These are phyloP conservation scores for Pythium chondricola DNA, from an alignment of 352 stramenopile species.

Conservation along the genomic window DNA sequence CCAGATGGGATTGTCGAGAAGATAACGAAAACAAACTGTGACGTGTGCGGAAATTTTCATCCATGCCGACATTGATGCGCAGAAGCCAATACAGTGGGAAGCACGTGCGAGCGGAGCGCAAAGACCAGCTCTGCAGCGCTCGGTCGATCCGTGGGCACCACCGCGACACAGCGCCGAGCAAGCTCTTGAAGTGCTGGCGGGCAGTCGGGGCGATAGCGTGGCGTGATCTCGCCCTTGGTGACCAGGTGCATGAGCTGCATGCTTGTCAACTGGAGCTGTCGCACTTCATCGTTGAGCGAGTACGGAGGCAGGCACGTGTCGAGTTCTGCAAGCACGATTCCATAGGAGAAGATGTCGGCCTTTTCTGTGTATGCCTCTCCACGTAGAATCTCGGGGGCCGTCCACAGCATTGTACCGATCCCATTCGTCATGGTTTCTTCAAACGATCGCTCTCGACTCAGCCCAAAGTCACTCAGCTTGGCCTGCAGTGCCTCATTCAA, in stretches of 20 bases:
- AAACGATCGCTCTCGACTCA: conserved; percentile 43
- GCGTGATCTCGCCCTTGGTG: conserved; percentile 33
- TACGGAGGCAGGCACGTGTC: conserved; percentile 56
- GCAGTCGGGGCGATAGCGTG: conserved; percentile 32
- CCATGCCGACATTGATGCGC: too few species aligned
- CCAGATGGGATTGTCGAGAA: too few species aligned
- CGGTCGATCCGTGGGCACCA: conserved; percentile 29
- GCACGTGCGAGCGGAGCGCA: conserved; percentile 28
- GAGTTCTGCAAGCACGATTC: conserved; percentile 53
- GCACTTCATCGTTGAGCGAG: conserved; percentile 40
- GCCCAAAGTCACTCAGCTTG: conserved; percentile 57
- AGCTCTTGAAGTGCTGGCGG: conserved; percentile 28
- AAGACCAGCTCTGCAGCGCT: conserved; percentile 50
- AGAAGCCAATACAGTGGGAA: conserved; percentile 3
- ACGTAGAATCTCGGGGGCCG: conserved; percentile 45
- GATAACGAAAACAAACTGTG: too few species aligned
- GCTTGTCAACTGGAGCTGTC: conserved; percentile 29
- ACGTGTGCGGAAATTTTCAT: too few species aligned
- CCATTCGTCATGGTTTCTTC: conserved; percentile 65
- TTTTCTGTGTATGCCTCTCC: conserved; percentile 51
- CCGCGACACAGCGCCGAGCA: conserved; percentile 25
- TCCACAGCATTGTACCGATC: conserved; percentile 58
- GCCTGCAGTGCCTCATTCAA: conserved; percentile 34
- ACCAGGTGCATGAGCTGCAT: conserved; percentile 57
- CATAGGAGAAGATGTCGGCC: conserved; percentile 59